Evolutionary conservation across 805 yeast genomes (phyloP), one percentile per base, ranked within the genome.

Genomic region (Vanderwaltozyma yarrowii): DNA sequence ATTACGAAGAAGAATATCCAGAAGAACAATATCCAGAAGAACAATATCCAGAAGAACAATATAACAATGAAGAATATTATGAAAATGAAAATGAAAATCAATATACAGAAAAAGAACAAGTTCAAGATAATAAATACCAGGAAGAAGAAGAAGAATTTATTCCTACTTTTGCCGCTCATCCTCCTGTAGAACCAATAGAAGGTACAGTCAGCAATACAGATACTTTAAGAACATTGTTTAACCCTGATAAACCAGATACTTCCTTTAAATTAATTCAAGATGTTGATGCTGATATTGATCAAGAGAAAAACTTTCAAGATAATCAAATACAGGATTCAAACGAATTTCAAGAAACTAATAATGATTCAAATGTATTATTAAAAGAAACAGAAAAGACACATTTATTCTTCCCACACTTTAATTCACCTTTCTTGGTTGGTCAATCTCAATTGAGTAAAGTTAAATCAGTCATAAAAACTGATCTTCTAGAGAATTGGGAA

Each of bases 391-490:
- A 50, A 40, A 66, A 55, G 46, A 60, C 60, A 33, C 77, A 85
- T 7, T 64, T 87, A 26, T 88, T 89, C 58, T 89, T 94, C 71
- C 64, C 80, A 2, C 96, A 89, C 56, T 64, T 69, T 11, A 81
- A 81, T 15, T 88, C 96, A 1, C 96, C 96, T 1, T 89, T 85
- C 61, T 65, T 89, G 45, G 74, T 73, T 36, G 79, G 96, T 0
- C 97, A 88, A 61, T 70, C 95, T 0, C 95, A 83, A 56, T 57
- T 86, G 34, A 73, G 72, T 41, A 80, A 76, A 50, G 66, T 71
- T 7, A 51, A 56, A n/a, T 41, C 39, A 24, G 38, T 43, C 14
- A 46, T 47, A 5, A 57, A 54, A 3, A 52, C 54, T 12, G 58
- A 67, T 24, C 50, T 56, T 10, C 61, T 67, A 16, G 64, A 60